Evolutionary conservation across 306 rosid genomes (phyloP), one percentile per base, ranked within the genome.

Genomic region (Clitoria ternatea): DNA sequence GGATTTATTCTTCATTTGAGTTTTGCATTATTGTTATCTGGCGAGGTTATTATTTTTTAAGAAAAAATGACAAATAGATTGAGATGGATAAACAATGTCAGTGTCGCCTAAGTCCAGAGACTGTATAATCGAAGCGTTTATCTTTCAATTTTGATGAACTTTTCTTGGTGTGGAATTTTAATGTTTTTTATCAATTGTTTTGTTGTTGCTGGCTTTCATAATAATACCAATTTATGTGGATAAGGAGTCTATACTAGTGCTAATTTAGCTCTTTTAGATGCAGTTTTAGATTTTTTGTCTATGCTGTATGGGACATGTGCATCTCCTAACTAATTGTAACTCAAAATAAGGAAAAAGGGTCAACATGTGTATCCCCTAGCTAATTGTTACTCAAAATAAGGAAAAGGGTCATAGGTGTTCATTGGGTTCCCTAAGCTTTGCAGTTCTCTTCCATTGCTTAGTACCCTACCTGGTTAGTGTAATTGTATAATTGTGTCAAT

Each of bases 1-100:
- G 89, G 18, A 32, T 67, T 61, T 50, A 23, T 52, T 45, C 36
- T 73, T 61, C 23, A 4, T 77, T n/a, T 39, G 6, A 42, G 50
- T 26, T 55, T 63, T 29, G 7, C 32, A 6, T 24, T 44, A 2
- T 44, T 64, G 37, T 43, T 53, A 11, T 19, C 49, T 18, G 30
- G 26, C 61, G 50, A 18, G 2, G 20, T 20, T 0, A 2, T 14
- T 19, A 24, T 66, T 12, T 2, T 23, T 11, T 22, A 7, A 6
- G 3, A n/a, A 1, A 17, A 20, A 66, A 22, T n/a, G n/a, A n/a
- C n/a, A 33, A 59, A 60, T 42, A 72, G 53, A 33, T 27, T 44
- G 4, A 73, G 40, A 37, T 62, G 66, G 26, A 40, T 52, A 4
- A 63, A 18, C 64, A 52, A 26, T 2, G 3, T 0, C 18, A 33